phyloP scores from a whole-genome alignment of 2,329 filamentous ascomycete species.

The Didymella pomorum region DNA sequence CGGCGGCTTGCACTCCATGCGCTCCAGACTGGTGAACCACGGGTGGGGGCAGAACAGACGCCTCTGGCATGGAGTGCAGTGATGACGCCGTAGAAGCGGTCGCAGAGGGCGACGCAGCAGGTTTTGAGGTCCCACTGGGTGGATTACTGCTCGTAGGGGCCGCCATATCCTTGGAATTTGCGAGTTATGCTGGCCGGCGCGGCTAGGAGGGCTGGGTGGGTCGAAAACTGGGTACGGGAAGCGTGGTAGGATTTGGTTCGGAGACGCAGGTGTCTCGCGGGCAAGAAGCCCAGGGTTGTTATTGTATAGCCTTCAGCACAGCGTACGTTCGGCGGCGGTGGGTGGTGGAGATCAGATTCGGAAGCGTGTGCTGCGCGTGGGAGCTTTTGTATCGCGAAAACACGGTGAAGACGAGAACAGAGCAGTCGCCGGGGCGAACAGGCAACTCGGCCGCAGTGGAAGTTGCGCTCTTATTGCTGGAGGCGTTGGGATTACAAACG shows the following conservation, averaged over 20 bases:
- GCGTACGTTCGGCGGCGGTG: conserved; percentile 40
- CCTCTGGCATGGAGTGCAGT: conserved; percentile 49
- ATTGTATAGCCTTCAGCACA: conserved; percentile 50
- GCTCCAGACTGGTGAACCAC: conserved; percentile 34
- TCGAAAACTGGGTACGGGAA: conserved; percentile 19
- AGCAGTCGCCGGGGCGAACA: conserved; percentile 17
- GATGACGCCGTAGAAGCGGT: conserved; percentile 50
- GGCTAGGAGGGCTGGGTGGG: conserved; percentile 29
- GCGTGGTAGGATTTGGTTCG: conserved; percentile 19
- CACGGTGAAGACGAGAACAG: conserved; percentile 35
- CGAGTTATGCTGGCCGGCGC: conserved; percentile 25
- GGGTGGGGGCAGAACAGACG: conserved; percentile 41
- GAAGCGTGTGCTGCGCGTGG: conserved; percentile 39
- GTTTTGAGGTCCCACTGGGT: conserved; percentile 37
- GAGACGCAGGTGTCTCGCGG: conserved; percentile 53
- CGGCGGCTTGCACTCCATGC: conserved; percentile 42
- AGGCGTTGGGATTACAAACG: conserved; percentile 17
- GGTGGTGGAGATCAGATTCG: conserved; percentile 43
- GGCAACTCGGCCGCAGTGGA: neutral
- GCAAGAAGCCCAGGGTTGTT: conserved; percentile 50
- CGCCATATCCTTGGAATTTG: conserved; percentile 40
- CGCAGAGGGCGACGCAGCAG: conserved; percentile 42
- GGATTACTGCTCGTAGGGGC: conserved; percentile 41
- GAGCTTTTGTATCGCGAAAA: conserved; percentile 37
- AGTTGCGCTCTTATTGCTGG: conserved; percentile 7